Evolutionary conservation across 208 protist genomes (phyloP).

Genomic region (Trypanosomatidae sp.): DNA sequence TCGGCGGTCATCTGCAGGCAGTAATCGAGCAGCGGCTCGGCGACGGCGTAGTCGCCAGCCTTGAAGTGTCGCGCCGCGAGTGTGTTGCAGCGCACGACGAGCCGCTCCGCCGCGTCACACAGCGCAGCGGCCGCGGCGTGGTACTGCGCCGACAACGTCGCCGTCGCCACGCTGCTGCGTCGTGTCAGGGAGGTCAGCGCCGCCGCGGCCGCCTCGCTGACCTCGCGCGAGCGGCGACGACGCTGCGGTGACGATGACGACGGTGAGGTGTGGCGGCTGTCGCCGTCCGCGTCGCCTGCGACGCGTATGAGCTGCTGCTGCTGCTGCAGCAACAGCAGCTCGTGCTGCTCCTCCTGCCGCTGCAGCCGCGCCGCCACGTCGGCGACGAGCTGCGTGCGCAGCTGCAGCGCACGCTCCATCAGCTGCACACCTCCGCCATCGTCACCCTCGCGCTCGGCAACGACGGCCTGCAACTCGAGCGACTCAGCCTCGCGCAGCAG

Average conservation of each 20-base stretch:
- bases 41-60: slow-evolving; percentile 41
- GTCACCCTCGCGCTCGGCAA: slow-evolving; percentile 13
- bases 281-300: too few species aligned
- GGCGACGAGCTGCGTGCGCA: too few species aligned
- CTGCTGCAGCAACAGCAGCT: too few species aligned
- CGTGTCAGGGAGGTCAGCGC: slow-evolving; percentile 2
- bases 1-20: slow-evolving; percentile 54
- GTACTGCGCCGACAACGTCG: slow-evolving; percentile 8
- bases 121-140: slow-evolving; percentile 13
- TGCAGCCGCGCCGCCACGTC: too few species aligned
- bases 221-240: neutral
- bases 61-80: slow-evolving; percentile 66
- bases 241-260: too few species aligned
- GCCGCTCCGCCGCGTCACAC: slow-evolving; percentile 59
- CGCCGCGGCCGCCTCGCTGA: too few species aligned
- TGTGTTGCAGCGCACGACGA: slow-evolving; percentile 63
- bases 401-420: slow-evolving; percentile 70
- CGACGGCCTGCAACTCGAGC: neutral
- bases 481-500: too few species aligned
- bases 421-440: slow-evolving; percentile 41
- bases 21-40: slow-evolving; percentile 42
- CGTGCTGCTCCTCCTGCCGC: too few species aligned
- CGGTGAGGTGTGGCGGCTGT: too few species aligned
- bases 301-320: too few species aligned
- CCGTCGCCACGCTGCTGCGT: slow-evolving; percentile 3